A percentile compares a stretch with the other conserved stretches of the same genome.
phyloP scores from a whole-genome alignment of 306 rosid genomes.

The Prunus salicina region DNA sequence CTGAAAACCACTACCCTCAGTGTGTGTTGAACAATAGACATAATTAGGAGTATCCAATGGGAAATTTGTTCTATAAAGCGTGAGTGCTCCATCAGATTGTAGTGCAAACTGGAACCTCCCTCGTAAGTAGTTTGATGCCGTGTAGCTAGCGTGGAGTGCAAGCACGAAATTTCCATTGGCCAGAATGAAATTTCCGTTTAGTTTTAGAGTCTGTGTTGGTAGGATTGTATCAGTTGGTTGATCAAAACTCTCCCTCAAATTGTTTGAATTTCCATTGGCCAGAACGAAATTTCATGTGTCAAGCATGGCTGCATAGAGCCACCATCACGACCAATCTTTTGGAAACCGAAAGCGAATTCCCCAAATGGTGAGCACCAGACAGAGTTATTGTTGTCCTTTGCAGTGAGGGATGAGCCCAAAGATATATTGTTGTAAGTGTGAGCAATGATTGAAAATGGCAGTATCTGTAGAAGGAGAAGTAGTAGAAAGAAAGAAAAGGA shows the following conservation, averaged over 20 bases:
- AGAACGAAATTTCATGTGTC: background rate
- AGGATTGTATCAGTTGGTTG: background rate
- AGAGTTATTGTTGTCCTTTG: background rate
- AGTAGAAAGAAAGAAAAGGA: conserved; percentile 10
- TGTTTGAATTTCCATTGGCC: background rate
- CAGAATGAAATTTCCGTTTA: background rate
- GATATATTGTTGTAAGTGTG: conserved; percentile 32
- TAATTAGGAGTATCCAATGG: too few relatives aligned
- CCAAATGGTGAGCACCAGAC: conserved; percentile 31
- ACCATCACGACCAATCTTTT: conserved; percentile 9
- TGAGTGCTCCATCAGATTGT: too few relatives aligned
- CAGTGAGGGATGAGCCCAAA: conserved; percentile 27
- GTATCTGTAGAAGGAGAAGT: too few relatives aligned
- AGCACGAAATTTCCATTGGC: background rate
- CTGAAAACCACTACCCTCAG: too few relatives aligned
- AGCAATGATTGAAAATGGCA: conserved; percentile 6
- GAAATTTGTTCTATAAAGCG: too few relatives aligned
- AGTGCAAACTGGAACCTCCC: too few relatives aligned
- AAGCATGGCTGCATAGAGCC: conserved; percentile 16
- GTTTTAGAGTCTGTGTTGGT: background rate
- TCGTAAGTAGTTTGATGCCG: too few relatives aligned
- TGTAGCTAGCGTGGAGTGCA: background rate
- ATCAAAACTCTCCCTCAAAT: background rate
- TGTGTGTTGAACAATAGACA: too few relatives aligned
- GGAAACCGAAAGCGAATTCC: conserved; percentile 47